phyloP scores from a whole-genome alignment of 2,329 filamentous ascomycete genomes.

The Neofusicoccum kwambonambiense region DNA sequence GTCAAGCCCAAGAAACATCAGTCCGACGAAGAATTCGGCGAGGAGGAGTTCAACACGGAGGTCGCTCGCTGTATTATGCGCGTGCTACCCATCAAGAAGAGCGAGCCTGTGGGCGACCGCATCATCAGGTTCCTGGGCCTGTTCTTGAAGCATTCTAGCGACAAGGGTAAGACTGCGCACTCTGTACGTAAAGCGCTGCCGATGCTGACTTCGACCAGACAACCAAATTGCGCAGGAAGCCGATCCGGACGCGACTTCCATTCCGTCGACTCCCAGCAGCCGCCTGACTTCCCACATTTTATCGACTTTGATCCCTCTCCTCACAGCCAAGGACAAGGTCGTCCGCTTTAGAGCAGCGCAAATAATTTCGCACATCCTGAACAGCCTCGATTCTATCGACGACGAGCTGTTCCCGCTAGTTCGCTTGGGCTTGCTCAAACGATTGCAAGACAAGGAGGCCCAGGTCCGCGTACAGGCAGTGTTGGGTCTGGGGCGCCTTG shows the following conservation, averaged over 20 bases:
- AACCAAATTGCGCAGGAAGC: conserved; percentile 31
- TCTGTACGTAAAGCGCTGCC: background rate
- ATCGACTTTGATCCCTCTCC: conserved; percentile 69
- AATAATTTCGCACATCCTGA: conserved; percentile 85
- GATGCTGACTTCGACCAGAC: conserved; percentile 23
- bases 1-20: conserved; percentile 52
- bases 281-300: conserved; percentile 75
- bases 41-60: conserved; percentile 84
- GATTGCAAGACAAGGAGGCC: conserved; percentile 90
- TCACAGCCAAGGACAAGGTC: conserved; percentile 86
- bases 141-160: conserved; percentile 70
- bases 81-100: conserved; percentile 85
- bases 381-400: conserved; percentile 87
- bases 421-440: conserved; percentile 73
- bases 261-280: conserved; percentile 80
- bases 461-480: conserved; percentile 91
- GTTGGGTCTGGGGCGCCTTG: conserved; percentile 80
- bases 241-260: conserved; percentile 65
- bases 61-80: conserved; percentile 79
- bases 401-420: conserved; percentile 86
- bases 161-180: conserved; percentile 50
- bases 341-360: conserved; percentile 89
- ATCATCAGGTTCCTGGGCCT: conserved; percentile 82
- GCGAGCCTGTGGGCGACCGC: conserved; percentile 82
- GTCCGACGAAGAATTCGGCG: conserved; percentile 67